Percentiles rank a stretch among this genome's conserved stretches.
Conservation (phyloP, 2,329 filamentous ascomycete species). For the Fusarium caatingaense region DNA sequence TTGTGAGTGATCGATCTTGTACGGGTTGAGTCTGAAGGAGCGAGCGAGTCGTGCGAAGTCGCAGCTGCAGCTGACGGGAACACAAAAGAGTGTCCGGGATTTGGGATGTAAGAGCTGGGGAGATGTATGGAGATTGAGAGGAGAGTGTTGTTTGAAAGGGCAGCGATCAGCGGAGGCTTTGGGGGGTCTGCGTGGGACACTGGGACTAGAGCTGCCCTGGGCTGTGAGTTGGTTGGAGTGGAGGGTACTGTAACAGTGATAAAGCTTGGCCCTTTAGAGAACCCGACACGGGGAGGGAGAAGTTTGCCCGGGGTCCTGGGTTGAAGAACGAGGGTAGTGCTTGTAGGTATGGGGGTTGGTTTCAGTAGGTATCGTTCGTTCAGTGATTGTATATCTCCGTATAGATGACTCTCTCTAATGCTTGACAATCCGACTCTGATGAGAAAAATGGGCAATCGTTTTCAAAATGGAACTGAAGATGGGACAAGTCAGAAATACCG, state of each 20-base stretch:
- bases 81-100: slow-evolving; percentile 19
- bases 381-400: not conserved
- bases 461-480: not conserved
- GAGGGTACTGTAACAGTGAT: slow-evolving; percentile 9
- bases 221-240: not conserved
- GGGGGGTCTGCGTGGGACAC: slow-evolving; percentile 21
- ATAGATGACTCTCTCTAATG: not conserved
- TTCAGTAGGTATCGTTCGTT: not conserved
- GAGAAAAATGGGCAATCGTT: not conserved
- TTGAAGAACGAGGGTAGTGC: not conserved
- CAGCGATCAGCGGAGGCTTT: slow-evolving; percentile 34
- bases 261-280: slow-evolving; percentile 32
- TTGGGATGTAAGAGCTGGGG: slow-evolving; percentile 35
- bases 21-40: slow-evolving; percentile 4
- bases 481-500: slow-evolving; percentile 3
- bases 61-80: slow-evolving; percentile 28
- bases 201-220: slow-evolving; percentile 7
- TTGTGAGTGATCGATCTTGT: slow-evolving; percentile 4
- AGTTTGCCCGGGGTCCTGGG: not conserved
- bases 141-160: slow-evolving; percentile 31
- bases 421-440: not conserved
- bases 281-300: slow-evolving; percentile 23
- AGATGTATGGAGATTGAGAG: slow-evolving; percentile 31
- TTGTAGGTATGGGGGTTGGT: not conserved
- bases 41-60: slow-evolving; percentile 23